Base-by-base conservation (phyloP, 441 rosid species). In the Adansonia madagascariensis region DNA sequence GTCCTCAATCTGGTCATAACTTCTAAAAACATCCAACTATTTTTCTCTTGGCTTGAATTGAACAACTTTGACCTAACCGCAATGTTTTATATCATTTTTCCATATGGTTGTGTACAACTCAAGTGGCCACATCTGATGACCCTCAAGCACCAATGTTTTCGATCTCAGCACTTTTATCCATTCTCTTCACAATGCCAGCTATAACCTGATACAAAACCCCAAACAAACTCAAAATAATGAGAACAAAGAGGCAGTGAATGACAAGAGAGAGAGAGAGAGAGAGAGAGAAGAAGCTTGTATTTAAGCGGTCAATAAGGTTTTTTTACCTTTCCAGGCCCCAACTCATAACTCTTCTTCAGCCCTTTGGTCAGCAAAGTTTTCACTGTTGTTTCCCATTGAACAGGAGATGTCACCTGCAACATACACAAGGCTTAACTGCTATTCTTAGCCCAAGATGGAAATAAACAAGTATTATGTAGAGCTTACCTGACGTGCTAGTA, bases 381-480 rank as follows among this genome's bases (percentile, higher is more conserved):
- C 56, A 97, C 89, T 24, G 98, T 92, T 47, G 92, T 91, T 89
- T 97, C 99, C 99, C 99, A 93, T 82, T 91, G 98, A 81, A 97
- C 99, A 17, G 98, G 98, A 80, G 98, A 94, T 50, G 98, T 94
- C 59, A 74, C 74, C 8, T 56, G 74, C 15, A 6, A 73, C 24
- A 24, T 24, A 24, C 24, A 24, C 41, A 35, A 35, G 24, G 67
- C 35, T 64, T 24, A 71, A 53, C 66, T 68, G n/a, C 17, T 60
- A 8, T 49, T 79, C 70, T 56, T 31, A 65, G 59, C 63, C 77
- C 41, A 8, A 22, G 39, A 35, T 0, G 41, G 41, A 4, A 35
- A 35, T 4, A 35, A 35, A 35, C 6, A 35, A 75, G 44, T 71
- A 62, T 15, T 5, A 10, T 44, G 35, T 18, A 50, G 69, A 50